Base-by-base conservation (phyloP, 305 asterid genomes). In the Salvia sclarea region DNA sequence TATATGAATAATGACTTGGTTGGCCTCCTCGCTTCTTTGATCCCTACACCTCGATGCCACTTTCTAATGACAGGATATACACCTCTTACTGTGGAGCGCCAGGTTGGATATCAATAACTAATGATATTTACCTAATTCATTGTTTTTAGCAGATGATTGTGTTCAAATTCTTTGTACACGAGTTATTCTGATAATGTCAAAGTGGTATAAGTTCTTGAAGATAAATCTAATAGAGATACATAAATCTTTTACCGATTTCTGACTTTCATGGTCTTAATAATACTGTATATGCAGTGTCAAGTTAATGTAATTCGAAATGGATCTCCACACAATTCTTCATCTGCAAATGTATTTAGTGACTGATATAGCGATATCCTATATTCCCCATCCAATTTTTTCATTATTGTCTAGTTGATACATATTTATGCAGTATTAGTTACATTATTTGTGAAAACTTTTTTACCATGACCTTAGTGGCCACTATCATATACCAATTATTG, bases 1-100 rank as follows among this genome's bases (percentile, higher is more conserved):
- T 95, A 95, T 76, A 95, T 95, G 99, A 95, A 95, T 71, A 95
- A 95, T 75, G 99, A 95, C 79, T 89, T 95, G 84, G 99, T 95
- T 72, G 99, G 99, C 75, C 98, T 95, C 50, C 99, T 95, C 76
- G 92, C 99, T 79, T 95, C 99, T 44, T 78, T 95, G 86, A 89
- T 95, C 79, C 99, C 99, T 14, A 95, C 99, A 54, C 99, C 99
- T 68, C 95, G 98, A 71, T 95, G 99, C 68, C 99, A 95, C 84
- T 95, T 95, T 83, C 88, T 95, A 52, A 95, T 95, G 99, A 88
- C 97, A 35, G 99, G 98, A 77, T 95, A 95, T 73, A 95, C 98
- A 28, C 99, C 99, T 60, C 97, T 95, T 71, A 91, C 98, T n/a
- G 98, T 95, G 72, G 99, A 95, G 73, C 93, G 97, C 60, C 99